Conservation (phyloP, 2,329 filamentous ascomycete genomes). For the Pseudogymnoascus sp. region DNA sequence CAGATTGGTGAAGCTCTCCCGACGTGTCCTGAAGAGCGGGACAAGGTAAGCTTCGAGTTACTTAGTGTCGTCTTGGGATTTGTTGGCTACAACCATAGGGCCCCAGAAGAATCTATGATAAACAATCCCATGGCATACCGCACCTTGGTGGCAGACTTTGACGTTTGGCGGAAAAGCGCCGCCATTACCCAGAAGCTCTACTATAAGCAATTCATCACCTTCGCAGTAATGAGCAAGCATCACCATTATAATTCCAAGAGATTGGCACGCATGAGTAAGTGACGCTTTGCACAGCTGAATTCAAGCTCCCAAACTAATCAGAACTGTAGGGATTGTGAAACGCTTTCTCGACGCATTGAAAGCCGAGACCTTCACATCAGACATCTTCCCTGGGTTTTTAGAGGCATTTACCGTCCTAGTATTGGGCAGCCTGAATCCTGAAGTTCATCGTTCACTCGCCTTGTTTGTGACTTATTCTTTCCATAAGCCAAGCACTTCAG, state of each 20-base stretch:
- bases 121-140: conserved; percentile 94
- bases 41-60: conserved; percentile 54
- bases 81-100: conserved; percentile 77
- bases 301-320: conserved; percentile 14
- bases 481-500: conserved; percentile 49
- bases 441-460: conserved; percentile 78
- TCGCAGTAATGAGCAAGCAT: conserved; percentile 84
- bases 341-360: conserved; percentile 86
- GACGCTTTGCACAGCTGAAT: conserved; percentile 16
- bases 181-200: conserved; percentile 77
- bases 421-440: conserved; percentile 72
- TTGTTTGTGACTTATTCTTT: conserved; percentile 91
- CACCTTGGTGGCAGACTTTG: conserved; percentile 83
- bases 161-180: conserved; percentile 82
- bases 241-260: conserved; percentile 87
- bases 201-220: conserved; percentile 84
- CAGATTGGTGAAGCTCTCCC: conserved; percentile 28
- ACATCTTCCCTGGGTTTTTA: conserved; percentile 70
- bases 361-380: conserved; percentile 66
- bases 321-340: conserved; percentile 70
- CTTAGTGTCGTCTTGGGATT: conserved; percentile 76
- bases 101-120: conserved; percentile 82
- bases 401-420: conserved; percentile 73
- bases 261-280: conserved; percentile 81
- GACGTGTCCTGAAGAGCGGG: conserved; percentile 47